Conservation (phyloP, 345 rosid genomes). For the Camelina hispida region DNA sequence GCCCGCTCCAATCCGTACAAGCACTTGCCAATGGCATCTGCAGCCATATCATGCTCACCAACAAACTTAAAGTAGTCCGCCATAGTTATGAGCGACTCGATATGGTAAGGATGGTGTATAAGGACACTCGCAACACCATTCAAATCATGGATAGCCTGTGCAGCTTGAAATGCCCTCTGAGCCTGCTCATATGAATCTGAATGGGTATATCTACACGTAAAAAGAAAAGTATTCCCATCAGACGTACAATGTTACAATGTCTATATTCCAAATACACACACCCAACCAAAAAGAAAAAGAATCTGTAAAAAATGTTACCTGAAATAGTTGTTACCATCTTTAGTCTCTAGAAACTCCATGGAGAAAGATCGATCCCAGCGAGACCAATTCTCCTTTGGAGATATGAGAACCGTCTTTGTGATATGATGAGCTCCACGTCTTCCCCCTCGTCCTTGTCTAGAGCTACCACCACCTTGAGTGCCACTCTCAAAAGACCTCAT, state of each 20-base stretch:
- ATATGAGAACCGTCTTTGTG: slow-evolving; percentile 68
- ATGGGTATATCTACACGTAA: slow-evolving; percentile 39
- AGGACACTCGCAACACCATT: slow-evolving; percentile 78
- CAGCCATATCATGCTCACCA: slow-evolving; percentile 87
- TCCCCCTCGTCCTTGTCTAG: slow-evolving; percentile 72
- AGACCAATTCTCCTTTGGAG: slow-evolving; percentile 85
- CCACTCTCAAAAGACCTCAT: slow-evolving; percentile 78
- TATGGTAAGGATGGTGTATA: slow-evolving; percentile 72
- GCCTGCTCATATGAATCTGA: slow-evolving; percentile 70
- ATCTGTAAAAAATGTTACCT: slow-evolving; percentile 51
- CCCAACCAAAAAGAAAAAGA: background rate
- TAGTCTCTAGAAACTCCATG: slow-evolving; percentile 82
- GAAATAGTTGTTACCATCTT: slow-evolving; percentile 68
- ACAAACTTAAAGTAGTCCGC: slow-evolving; percentile 85
- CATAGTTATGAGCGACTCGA: slow-evolving; percentile 90
- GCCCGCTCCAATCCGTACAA: slow-evolving; percentile 88
- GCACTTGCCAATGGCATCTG: slow-evolving; percentile 80
- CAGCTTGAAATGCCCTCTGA: slow-evolving; percentile 79
- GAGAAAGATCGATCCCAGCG: slow-evolving; percentile 92
- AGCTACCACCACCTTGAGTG: slow-evolving; percentile 59
- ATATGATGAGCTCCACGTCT: slow-evolving; percentile 73
- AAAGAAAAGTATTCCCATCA: slow-evolving; percentile 8
- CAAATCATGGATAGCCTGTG: slow-evolving; percentile 83
- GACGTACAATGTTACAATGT: slow-evolving; percentile 10
- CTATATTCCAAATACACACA: background rate